A percentile compares a stretch with the other conserved stretches of the same genome.
Evolutionary conservation across 352 stramenopile genomes (phyloP).

Genomic region (Globisporangium lucens): DNA sequence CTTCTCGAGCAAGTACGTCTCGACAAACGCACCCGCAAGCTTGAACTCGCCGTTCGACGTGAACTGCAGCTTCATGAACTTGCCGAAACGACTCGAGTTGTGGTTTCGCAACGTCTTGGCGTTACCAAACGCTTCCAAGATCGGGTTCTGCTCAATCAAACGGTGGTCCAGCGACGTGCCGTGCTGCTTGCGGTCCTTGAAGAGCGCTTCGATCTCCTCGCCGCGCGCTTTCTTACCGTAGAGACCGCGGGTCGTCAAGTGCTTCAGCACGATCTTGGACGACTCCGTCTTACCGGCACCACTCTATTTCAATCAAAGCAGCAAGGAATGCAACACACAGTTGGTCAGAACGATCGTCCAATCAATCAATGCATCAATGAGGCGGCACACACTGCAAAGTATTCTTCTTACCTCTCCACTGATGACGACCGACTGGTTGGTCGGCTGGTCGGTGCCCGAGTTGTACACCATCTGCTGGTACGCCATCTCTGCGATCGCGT

Average conservation of each 20-base stretch:
- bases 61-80: slow-evolving; percentile 96
- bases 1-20: slow-evolving; percentile 89
- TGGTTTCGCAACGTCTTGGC: slow-evolving; percentile 93
- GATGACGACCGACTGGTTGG: slow-evolving; percentile 87
- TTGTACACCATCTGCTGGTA: slow-evolving; percentile 93
- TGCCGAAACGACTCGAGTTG: slow-evolving; percentile 95
- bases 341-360: not conserved
- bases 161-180: slow-evolving; percentile 72
- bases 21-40: slow-evolving; percentile 81
- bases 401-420: slow-evolving; percentile 45
- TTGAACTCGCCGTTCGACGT: slow-evolving; percentile 82
- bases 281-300: slow-evolving; percentile 89
- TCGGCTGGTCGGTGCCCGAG: slow-evolving; percentile 76
- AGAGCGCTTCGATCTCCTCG: slow-evolving; percentile 64
- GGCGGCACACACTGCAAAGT: not conserved
- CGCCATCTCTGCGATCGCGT: slow-evolving; percentile 87
- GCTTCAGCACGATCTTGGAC: slow-evolving; percentile 88
- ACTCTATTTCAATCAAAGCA: slow-evolving; percentile 26
- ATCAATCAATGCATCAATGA: not conserved
- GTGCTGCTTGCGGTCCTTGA: slow-evolving; percentile 47
- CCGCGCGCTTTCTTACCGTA: slow-evolving; percentile 82
- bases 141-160: slow-evolving; percentile 91
- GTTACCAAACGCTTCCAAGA: slow-evolving; percentile 95
- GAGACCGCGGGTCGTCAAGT: slow-evolving; percentile 83
- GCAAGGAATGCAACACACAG: not conserved